Conservation (phyloP, 2,329 filamentous ascomycete species). For the Pseudogymnoascus sp. region DNA sequence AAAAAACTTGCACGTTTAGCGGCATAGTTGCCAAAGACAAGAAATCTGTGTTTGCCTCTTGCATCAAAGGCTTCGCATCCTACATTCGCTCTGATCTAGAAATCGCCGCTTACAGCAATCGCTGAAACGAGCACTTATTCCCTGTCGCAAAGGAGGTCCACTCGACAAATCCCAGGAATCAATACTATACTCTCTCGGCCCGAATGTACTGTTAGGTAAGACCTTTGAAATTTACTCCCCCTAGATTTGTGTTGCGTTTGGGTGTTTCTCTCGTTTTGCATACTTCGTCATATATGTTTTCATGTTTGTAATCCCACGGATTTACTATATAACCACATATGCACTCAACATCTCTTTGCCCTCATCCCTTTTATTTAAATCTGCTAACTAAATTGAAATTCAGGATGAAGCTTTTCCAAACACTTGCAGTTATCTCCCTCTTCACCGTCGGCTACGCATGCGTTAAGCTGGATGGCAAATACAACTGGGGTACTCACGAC, state of each 20-base stretch:
- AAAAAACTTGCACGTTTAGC: not conserved
- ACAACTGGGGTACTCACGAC: not conserved
- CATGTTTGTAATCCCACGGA: not conserved
- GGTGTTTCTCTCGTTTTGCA: not conserved
- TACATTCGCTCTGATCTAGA: not conserved
- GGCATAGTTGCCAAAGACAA: not conserved
- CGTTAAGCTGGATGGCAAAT: not conserved
- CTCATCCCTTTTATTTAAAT: not conserved
- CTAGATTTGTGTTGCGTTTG: not conserved
- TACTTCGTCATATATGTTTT: not conserved
- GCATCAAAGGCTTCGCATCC: not conserved
- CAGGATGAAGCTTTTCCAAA: not conserved
- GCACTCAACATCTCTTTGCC: not conserved
- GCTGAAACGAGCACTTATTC: not conserved
- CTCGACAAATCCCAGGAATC: not conserved
- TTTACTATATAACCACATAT: not conserved
- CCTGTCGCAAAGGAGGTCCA: not conserved
- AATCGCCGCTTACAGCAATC: not conserved
- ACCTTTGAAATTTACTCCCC: not conserved
- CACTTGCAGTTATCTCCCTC: not conserved
- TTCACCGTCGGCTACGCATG: not conserved
- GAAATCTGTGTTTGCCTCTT: not conserved
- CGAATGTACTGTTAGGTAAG: not conserved
- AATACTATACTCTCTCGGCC: constrained; percentile 5
- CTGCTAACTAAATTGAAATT: not conserved